Base-by-base conservation (phyloP, 2,329 filamentous ascomycete species). In the Aschersonia sp. region DNA sequence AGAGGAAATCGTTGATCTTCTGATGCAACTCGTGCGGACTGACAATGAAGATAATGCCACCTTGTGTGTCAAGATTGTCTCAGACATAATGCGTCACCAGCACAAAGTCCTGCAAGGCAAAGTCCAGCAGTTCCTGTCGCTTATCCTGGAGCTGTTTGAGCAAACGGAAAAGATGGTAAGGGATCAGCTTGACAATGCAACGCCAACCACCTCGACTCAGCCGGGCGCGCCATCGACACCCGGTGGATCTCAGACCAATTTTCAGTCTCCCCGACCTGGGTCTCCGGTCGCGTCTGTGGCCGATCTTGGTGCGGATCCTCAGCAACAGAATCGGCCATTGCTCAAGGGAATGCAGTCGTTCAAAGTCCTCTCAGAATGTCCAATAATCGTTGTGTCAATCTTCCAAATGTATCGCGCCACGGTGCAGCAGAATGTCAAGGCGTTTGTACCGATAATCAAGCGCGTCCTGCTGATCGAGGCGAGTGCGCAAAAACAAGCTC, bases 21-120 rank as follows among this genome's bases (percentile, higher is more conserved):
- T 97, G 53, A 90, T 97, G 81, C 77, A 79, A 47, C 70, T 98
- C 50, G 88, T 97, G 50, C 81, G 83, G 55, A 83, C 80, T 42
- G 92, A 99, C 65, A 98, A 98, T 58, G 92, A 99, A 67, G 92
- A 99, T 53, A 99, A 98, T 72, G 92, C 90, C 2, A 87, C 94
- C n/a, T 70, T 98, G 52, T 96, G 90, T 62, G 87, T 99, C 68
- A 98, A 98, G 72, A 94, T 90, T 11, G 87, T 94, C 46, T 96
- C 95, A 71, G 92, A 99, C 61, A 83, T 97, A 54, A 87, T 94
- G 75, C 82, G 92, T 45, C 87, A 95, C 60, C 90, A 97, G 65
- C 79, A 83, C 49, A 94, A 90, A 67, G 81, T 83, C 30, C 79
- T 96, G 6, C 65, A 67, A 42, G 75, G 78, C 49, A 88, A 86